Evolutionary conservation across 116 monocot species (phyloP), one percentile per base, ranked within the genome.

Genomic region (Dioscorea cayenensis): DNA sequence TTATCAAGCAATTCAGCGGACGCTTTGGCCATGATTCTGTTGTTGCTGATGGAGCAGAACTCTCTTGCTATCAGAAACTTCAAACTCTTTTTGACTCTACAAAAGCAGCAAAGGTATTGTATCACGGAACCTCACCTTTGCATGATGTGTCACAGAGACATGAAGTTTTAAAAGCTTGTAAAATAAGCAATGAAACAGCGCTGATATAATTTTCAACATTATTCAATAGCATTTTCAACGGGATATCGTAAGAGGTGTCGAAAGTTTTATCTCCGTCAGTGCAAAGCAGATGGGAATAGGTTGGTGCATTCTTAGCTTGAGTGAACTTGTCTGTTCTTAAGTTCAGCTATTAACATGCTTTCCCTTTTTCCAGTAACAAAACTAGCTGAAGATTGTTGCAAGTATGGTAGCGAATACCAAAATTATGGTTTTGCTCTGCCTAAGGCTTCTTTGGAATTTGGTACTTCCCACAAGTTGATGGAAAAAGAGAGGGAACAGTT

Each of bases 251-350:
- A 74, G 84, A 13, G 80, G 85, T 29, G 66, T 95, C 12, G 87
- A 89, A 76, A 77, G 75, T 78, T 79, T 87, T 35, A 87, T 89
- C 67, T 73, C 89, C 70, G 67, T 89, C 22, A 82, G 84, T 82
- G 81, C 79, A 23, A 95, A 92, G 77, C 87, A 89, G 71, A 85
- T 82, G 71, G 89, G 92, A 79, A 89, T 95, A 77, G 78, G 95
- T 95, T 76, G 66, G 67, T 51, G 55, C 16, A 55, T 18, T 55
- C 14, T 12, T 16, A 16, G n/a, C 55, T 63, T 63, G 63, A 63
- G 21, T 23, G 18, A 21, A 10, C 37, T 36, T 11, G 66, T 36
- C 32, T 35, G 7, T 66, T 7, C 18, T 19, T 13, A 38, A 28
- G 32, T 19, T 66, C 35, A 18, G 17, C 14, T 2, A 0, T 66